phyloP scores from a whole-genome alignment of 257 asterid species.

The Scutellaria barbata region DNA sequence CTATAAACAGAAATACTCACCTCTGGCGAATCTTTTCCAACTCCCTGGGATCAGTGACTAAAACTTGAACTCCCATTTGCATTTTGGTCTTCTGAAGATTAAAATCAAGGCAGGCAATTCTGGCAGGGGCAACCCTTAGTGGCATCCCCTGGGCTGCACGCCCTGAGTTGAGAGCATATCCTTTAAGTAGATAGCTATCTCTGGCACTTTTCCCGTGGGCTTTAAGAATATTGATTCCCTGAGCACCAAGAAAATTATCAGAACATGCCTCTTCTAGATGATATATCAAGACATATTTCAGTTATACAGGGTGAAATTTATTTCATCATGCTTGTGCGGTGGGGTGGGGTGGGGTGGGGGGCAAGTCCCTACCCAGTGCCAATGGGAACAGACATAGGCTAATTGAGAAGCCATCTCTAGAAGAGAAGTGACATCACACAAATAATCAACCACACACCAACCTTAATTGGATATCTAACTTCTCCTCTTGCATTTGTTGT shows the following conservation, averaged over 20 bases:
- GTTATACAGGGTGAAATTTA: too few species aligned
- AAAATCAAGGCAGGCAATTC: slow-evolving; percentile 90
- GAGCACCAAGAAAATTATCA: slow-evolving; percentile 35
- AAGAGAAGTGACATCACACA: slow-evolving; percentile 18
- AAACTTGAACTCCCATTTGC: slow-evolving; percentile 98
- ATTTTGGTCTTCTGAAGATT: slow-evolving; percentile 91
- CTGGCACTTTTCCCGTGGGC: slow-evolving; percentile 95
- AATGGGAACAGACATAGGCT: neutral
- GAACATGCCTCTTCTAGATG: slow-evolving; percentile 30
- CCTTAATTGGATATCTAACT: slow-evolving; percentile 88
- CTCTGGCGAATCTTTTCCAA: slow-evolving; percentile 95
- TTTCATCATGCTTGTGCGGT: too few species aligned
- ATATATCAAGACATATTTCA: slow-evolving; percentile 3
- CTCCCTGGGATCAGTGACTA: slow-evolving; percentile 91
- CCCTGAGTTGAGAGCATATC: slow-evolving; percentile 90
- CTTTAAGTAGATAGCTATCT: slow-evolving; percentile 84
- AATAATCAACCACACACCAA: slow-evolving; percentile 30
- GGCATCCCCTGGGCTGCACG: slow-evolving; percentile 99
- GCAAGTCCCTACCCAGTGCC: neutral
- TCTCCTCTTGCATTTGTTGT: slow-evolving; percentile 91
- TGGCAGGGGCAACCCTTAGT: slow-evolving; percentile 78
- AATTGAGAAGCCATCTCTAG: neutral
- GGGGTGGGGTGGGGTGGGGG: too few species aligned
- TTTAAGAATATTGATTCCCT: slow-evolving; percentile 93
- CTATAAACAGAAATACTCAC: slow-evolving; percentile 41